Evolutionary conservation across 768 basidiomycete genomes (phyloP).

Genomic region (Lepiota venenata): DNA sequence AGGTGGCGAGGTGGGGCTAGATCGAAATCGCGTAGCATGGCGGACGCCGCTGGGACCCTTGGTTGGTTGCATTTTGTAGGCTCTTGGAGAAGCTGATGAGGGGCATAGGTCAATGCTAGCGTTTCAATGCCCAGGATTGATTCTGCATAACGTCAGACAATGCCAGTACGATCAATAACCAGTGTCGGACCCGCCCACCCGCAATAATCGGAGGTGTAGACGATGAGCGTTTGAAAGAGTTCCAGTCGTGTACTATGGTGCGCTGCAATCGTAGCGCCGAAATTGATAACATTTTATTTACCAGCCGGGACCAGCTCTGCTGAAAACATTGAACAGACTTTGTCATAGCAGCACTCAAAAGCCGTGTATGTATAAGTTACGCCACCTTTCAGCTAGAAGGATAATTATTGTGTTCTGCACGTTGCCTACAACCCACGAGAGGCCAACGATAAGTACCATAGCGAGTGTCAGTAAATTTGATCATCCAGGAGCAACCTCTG

Average conservation of each 20-base stretch:
- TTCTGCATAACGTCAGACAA: not conserved
- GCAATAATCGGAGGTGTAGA: not conserved
- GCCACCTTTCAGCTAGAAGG: not conserved
- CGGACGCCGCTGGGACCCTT: too few species aligned
- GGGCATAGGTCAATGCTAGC: not conserved
- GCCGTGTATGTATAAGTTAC: not conserved
- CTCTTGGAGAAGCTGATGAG: too few species aligned
- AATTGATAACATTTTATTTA: not conserved
- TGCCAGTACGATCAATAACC: constrained; percentile 7
- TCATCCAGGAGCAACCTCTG: not conserved
- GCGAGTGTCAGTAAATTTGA: too few species aligned
- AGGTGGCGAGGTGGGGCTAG: too few species aligned
- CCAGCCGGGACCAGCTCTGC: not conserved
- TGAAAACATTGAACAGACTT: not conserved
- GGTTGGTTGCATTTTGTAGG: too few species aligned
- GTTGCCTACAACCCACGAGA: not conserved
- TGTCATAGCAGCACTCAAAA: not conserved
- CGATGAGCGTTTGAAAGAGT: not conserved
- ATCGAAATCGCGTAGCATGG: too few species aligned
- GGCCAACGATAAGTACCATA: not conserved
- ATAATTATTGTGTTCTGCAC: not conserved
- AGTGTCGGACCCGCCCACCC: constrained; percentile 10
- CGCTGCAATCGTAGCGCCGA: not conserved
- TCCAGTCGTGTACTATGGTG: not conserved
- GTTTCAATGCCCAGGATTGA: not conserved